Base-by-base conservation (phyloP, 2,329 filamentous ascomycete genomes). In the Xylariomycetidae sp. region DNA sequence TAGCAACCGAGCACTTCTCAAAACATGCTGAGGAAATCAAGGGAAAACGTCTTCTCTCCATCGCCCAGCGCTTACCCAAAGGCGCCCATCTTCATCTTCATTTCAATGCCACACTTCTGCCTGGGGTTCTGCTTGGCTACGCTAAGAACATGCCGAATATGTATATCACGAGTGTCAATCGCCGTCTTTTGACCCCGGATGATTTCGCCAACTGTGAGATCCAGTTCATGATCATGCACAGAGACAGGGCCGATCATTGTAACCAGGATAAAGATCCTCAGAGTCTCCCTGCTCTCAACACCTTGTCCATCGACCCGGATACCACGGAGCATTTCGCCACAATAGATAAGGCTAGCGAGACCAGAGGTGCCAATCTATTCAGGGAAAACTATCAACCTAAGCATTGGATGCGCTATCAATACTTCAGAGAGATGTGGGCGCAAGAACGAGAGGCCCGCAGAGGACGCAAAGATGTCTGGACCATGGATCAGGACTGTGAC, bases 71-170 rank as follows among this genome's bases (percentile, higher is more conserved):
- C 36, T 72, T 85, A 65, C 84, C 84, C 26, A 88, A 88, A 56
- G 84, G 82, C 3, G 72, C 73, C 1, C 80, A 88, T 51, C 64
- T 88, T 16, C 84, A 88, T 55, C 73, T 87, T 16, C 84, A 88
- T 56, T 88, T 85, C 66, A 88, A 88, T 53, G 73, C 83, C n/a
- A 85, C 82, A 40, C 63, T 88, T 4, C 63, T 67, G 11, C 80
- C 82, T 8, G 55, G 64, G 2, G 67, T 78, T 5, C 63, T 88
- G 14, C 64, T 88, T 10, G 58, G 63, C 16, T 64, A 66, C 45
- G 74, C 64, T 44, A 72, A 65, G 63, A 64, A 41, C 5, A 76
- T 80, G 66, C 50, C 70, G 1, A 72, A 72, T 44, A 86, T 88
- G 80, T 85, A 77, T 50, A 80, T 88, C 46, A 77, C 72, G 37